These are phyloP conservation scores for Aureobasidium lini DNA, from an alignment of 2,329 filamentous ascomycete genomes.

Conservation along the genomic window DNA sequence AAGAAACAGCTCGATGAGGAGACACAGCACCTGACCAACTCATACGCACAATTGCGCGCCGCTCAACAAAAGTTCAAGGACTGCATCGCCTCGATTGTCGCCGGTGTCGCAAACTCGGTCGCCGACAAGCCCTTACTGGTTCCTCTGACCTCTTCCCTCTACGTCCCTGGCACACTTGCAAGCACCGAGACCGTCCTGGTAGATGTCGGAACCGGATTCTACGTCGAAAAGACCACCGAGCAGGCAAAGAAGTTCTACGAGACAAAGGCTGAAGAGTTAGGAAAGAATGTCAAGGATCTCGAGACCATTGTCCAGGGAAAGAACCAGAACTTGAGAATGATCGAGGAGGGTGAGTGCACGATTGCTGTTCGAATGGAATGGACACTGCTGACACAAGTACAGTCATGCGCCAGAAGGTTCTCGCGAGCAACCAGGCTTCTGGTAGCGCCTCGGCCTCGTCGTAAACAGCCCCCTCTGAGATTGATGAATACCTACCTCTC, in stretches of 20 bases:
- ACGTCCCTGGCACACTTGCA: slow-evolving; percentile 76
- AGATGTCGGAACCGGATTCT: slow-evolving; percentile 89
- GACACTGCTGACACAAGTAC: slow-evolving; percentile 19
- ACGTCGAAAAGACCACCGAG: slow-evolving; percentile 70
- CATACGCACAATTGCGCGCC: slow-evolving; percentile 80
- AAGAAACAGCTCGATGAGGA: slow-evolving; percentile 97
- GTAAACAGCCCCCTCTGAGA: neutral
- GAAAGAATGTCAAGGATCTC: slow-evolving; percentile 57
- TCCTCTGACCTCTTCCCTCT: slow-evolving; percentile 90
- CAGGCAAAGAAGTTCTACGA: slow-evolving; percentile 62
- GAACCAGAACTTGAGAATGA: slow-evolving; percentile 72
- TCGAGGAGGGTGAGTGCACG: slow-evolving; percentile 58
- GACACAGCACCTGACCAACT: slow-evolving; percentile 85
- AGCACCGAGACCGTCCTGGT: slow-evolving; percentile 73
- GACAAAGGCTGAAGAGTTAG: slow-evolving; percentile 59
- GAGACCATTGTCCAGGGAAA: slow-evolving; percentile 67
- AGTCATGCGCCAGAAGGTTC: slow-evolving; percentile 48
- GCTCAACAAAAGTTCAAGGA: slow-evolving; percentile 90
- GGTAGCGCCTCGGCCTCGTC: slow-evolving; percentile 4
- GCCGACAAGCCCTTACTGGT: slow-evolving; percentile 65
- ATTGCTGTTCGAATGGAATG: neutral
- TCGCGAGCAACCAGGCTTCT: slow-evolving; percentile 32
- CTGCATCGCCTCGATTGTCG: slow-evolving; percentile 69
- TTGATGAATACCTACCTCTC: neutral
- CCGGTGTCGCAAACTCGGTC: slow-evolving; percentile 22